These are phyloP conservation scores for Fraxinus nigra DNA, from an alignment of 305 asterid genomes.

Conservation along the genomic window DNA sequence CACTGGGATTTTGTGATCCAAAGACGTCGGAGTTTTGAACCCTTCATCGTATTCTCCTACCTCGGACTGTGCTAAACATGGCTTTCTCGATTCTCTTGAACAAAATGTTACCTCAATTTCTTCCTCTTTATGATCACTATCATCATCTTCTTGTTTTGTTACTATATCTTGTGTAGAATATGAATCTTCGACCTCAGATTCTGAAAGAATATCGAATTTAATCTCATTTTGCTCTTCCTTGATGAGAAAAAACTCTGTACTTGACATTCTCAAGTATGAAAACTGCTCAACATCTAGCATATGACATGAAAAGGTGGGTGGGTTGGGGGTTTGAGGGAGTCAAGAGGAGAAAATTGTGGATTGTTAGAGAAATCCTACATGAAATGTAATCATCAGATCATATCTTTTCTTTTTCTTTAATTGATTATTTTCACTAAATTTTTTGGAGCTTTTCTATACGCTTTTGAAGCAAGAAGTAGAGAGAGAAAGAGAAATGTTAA, in stretches of 20 bases:
- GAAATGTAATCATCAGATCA: background rate
- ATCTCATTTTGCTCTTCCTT: background rate
- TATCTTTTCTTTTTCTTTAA: background rate
- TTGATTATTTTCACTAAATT: background rate
- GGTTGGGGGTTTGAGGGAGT: background rate
- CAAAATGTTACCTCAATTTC: background rate
- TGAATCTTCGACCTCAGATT: background rate
- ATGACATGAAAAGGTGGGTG: slow-evolving; percentile 14
- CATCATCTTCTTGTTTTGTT: background rate
- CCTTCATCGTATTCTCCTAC: slow-evolving; percentile 37
- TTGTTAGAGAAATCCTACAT: slow-evolving; percentile 11
- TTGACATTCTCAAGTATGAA: slow-evolving; percentile 30
- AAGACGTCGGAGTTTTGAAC: slow-evolving; percentile 48
- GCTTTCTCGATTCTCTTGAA: background rate
- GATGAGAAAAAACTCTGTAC: background rate
- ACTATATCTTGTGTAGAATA: background rate
- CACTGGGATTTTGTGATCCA: slow-evolving; percentile 44
- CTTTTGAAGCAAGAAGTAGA: background rate
- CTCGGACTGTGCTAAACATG: background rate
- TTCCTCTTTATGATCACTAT: background rate
- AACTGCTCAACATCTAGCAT: slow-evolving; percentile 31
- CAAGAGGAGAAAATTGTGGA: background rate
- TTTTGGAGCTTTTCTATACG: background rate
- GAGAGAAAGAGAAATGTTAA: background rate
- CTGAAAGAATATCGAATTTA: background rate